Conservation (phyloP, 768 basidiomycete species). For the Chlorophyllum brunneum region DNA sequence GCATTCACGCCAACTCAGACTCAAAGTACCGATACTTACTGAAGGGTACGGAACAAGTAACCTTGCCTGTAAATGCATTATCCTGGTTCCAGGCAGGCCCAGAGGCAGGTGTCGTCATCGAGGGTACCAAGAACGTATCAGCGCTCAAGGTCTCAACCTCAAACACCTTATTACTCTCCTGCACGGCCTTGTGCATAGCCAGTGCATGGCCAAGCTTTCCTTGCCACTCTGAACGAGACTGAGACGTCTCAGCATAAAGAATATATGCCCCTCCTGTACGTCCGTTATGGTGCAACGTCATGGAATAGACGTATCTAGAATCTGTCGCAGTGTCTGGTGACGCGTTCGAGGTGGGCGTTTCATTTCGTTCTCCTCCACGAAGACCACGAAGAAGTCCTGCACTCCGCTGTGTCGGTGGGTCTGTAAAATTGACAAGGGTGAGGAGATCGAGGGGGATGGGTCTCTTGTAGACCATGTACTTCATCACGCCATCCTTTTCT, state of each 20-base stretch:
- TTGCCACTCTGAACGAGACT: slow-evolving; percentile 81
- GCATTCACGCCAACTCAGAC: background rate
- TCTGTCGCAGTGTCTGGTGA: slow-evolving; percentile 31
- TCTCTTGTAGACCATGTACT: slow-evolving; percentile 74
- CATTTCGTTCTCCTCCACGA: slow-evolving; percentile 36
- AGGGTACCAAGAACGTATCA: slow-evolving; percentile 81
- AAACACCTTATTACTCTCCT: slow-evolving; percentile 94
- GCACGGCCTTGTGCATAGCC: slow-evolving; percentile 78
- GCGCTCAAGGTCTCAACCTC: slow-evolving; percentile 86
- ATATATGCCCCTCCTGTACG: slow-evolving; percentile 81
- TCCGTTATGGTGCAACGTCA: slow-evolving; percentile 85
- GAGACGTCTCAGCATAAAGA: slow-evolving; percentile 75
- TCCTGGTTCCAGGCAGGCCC: slow-evolving; percentile 66
- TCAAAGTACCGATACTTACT: slow-evolving; percentile 44
- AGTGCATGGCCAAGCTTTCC: slow-evolving; percentile 89
- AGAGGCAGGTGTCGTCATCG: slow-evolving; percentile 41
- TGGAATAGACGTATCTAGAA: slow-evolving; percentile 75
- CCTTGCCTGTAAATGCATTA: slow-evolving; percentile 71
- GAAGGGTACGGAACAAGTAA: slow-evolving; percentile 94
- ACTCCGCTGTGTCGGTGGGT: slow-evolving; percentile 66
- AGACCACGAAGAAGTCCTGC: slow-evolving; percentile 62
- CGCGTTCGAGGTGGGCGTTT: slow-evolving; percentile 13
- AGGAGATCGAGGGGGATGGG: slow-evolving; percentile 92
- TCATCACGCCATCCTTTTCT: slow-evolving; percentile 59
- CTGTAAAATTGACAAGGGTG: slow-evolving; percentile 76